Conservation (phyloP, 1,284 basidiomycete genomes). For the Cerioporus squamosus region DNA sequence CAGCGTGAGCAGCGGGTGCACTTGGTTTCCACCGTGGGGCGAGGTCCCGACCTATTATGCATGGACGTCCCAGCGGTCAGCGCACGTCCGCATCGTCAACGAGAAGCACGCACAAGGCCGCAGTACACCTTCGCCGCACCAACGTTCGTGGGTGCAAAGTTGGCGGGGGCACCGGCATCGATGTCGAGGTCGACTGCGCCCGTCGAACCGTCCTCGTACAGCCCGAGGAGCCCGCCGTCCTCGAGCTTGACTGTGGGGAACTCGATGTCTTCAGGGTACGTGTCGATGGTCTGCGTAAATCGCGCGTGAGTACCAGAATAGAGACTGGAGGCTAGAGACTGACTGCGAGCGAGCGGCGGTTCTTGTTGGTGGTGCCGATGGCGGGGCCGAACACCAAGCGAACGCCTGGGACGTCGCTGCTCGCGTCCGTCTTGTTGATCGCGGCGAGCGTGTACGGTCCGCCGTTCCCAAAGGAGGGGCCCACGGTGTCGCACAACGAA, state of each 20-base stretch:
- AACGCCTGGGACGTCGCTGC: background rate
- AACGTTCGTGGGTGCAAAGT: conserved; percentile 10
- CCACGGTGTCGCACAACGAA: background rate
- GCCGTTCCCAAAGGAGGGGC: background rate
- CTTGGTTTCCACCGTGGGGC: conserved; percentile 15
- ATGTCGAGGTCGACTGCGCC: background rate
- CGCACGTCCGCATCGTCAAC: background rate
- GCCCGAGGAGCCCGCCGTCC: background rate
- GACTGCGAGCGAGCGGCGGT: conserved; percentile 3
- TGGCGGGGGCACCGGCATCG: background rate
- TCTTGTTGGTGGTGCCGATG: background rate
- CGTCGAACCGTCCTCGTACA: background rate
- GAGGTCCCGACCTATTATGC: conserved; percentile 25
- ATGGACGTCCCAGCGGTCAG: no score
- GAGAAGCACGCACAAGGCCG: conserved; percentile 8
- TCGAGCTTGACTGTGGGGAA: conserved; percentile 3
- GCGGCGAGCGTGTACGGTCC: conserved; percentile 10
- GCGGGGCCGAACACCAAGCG: conserved; percentile 6
- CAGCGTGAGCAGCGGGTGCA: conserved; percentile 23
- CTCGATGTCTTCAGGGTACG: conserved; percentile 2
- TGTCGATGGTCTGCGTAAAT: conserved; percentile 3
- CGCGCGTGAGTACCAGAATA: background rate
- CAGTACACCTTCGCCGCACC: conserved; percentile 12
- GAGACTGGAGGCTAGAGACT: background rate
- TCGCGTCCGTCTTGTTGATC: conserved; percentile 5